Base-by-base conservation (phyloP, 306 rosid genomes). In the Quillaja saponaria region DNA sequence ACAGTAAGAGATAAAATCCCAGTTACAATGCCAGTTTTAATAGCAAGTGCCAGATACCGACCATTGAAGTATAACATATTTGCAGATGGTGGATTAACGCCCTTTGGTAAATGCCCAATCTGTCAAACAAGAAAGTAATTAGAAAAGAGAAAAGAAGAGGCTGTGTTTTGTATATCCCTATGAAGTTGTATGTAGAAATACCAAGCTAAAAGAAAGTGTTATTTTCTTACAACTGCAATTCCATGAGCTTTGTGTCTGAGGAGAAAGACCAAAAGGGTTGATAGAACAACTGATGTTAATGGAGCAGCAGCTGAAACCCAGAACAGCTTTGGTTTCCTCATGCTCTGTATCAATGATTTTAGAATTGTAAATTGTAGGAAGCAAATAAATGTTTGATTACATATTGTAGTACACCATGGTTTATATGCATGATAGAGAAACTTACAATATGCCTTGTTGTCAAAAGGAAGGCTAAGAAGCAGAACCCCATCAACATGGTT, bases 261-360 rank as follows among this genome's bases (percentile, higher is more conserved):
- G 25, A 82, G 54, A 78, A 78, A 84, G 63, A 92, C 95, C 40
- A 86, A 13, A 42, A 92, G 44, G n/a, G 99, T 92, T 12, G 99
- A 92, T 34, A 92, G 67, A 71, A 92, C 58, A 42, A 92, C 96
- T 50, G 99, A 92, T 55, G 94, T 72, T 64, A 92, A 78, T 10
- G 99, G 99, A 5, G 99, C 96, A 49, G 95, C 96, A 58, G 95
- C 95, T 46, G 96, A 82, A 64, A 89, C 67, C 96, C 95, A 89
- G 71, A 92, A 92, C 49, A 84, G 70, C 42, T 86, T 84, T 58
- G 96, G 96, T 55, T 76, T 89, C 90, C 66, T 86, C 81, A 78
- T 61, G 80, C 96, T 84, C 96, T 92, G 89, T 70, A 44, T 25
- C 73, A 62, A 49, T 38, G 17, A 50, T 44, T n/a, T 33, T 5